Evolutionary conservation across 1,284 basidiomycete species (phyloP).

Genomic region (Melampsora americana): DNA sequence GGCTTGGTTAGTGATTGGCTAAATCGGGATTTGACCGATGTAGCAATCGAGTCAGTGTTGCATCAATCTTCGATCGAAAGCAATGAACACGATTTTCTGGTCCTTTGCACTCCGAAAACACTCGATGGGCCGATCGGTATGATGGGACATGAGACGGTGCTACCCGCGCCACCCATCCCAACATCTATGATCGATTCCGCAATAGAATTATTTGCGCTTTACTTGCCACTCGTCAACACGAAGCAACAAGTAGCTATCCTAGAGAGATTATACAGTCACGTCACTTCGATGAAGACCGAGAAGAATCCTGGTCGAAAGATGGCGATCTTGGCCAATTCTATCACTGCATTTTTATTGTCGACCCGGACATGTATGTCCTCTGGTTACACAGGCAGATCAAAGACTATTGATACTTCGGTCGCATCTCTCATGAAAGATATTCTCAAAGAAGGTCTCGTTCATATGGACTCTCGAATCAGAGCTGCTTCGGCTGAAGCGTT

Average conservation of each 20-base stretch:
- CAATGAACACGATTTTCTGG: conserved; percentile 40
- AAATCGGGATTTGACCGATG: conserved; percentile 42
- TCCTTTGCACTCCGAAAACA: conserved; percentile 36
- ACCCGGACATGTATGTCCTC: conserved; percentile 57
- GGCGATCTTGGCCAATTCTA: conserved; percentile 77
- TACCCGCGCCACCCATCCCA: conserved; percentile 70
- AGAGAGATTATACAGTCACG: conserved; percentile 61
- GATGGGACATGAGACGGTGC: conserved; percentile 8
- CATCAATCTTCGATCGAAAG: conserved; percentile 41
- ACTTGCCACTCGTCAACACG: conserved; percentile 72
- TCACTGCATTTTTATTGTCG: conserved; percentile 73
- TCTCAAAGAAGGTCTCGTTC: conserved; percentile 67
- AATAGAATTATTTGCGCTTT: conserved; percentile 75
- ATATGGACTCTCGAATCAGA: conserved; percentile 74
- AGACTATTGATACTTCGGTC: conserved; percentile 22
- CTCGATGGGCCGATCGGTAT: conserved; percentile 25
- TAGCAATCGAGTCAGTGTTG: conserved; percentile 27
- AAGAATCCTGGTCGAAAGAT: conserved; percentile 83
- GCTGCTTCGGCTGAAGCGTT: conserved; percentile 82
- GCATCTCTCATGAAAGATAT: conserved; percentile 41
- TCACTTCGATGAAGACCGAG: conserved; percentile 75
- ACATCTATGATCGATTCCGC: conserved; percentile 85
- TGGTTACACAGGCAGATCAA: conserved; percentile 16
- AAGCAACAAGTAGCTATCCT: conserved; percentile 67
- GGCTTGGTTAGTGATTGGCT: conserved; percentile 33